Conservation (phyloP, 2,329 filamentous ascomycete species). For the Pseudogymnoascus verrucosus region DNA sequence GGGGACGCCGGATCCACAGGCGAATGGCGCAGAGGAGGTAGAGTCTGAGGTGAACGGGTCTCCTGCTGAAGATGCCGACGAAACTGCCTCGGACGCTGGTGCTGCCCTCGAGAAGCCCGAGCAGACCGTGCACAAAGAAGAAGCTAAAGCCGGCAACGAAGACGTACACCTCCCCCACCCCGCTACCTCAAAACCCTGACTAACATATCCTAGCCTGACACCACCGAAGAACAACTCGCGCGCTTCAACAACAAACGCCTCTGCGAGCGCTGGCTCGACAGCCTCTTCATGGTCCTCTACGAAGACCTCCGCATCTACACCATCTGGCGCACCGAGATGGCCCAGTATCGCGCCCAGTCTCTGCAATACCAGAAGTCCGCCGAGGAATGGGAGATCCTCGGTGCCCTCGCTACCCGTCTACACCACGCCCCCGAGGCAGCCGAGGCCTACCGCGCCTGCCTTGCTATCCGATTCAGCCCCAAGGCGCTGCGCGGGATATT, state of each 20-base stretch:
- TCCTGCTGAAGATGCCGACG: conserved; percentile 19
- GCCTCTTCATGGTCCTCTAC: conserved; percentile 98
- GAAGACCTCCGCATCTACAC: conserved; percentile 97
- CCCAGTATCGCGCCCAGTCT: conserved; percentile 86
- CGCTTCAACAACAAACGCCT: conserved; percentile 95
- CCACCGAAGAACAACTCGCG: conserved; percentile 66
- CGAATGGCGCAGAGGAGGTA: conserved; percentile 31
- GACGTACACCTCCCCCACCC: conserved; percentile 42
- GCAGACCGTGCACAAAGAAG: conserved; percentile 68
- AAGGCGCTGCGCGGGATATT: conserved; percentile 85
- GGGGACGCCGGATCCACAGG: conserved; percentile 53
- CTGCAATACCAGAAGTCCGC: conserved; percentile 95
- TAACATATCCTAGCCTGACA: conserved; percentile 42
- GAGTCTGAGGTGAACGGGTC: conserved; percentile 24
- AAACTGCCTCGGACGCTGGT: conserved; percentile 10
- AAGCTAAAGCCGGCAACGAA: conserved; percentile 67
- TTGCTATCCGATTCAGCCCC: conserved; percentile 83
- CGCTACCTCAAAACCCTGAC: conserved; percentile 21
- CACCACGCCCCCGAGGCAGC: conserved; percentile 88
- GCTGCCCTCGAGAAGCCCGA: conserved; percentile 64
- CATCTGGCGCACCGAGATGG: conserved; percentile 98
- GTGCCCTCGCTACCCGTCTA: conserved; percentile 81
- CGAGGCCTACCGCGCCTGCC: conserved; percentile 85
- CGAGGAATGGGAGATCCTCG: conserved; percentile 97
- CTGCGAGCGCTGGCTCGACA: conserved; percentile 96